Evolutionary conservation across 139 green algal species (phyloP).

Genomic region (Micromonas commoda): DNA sequence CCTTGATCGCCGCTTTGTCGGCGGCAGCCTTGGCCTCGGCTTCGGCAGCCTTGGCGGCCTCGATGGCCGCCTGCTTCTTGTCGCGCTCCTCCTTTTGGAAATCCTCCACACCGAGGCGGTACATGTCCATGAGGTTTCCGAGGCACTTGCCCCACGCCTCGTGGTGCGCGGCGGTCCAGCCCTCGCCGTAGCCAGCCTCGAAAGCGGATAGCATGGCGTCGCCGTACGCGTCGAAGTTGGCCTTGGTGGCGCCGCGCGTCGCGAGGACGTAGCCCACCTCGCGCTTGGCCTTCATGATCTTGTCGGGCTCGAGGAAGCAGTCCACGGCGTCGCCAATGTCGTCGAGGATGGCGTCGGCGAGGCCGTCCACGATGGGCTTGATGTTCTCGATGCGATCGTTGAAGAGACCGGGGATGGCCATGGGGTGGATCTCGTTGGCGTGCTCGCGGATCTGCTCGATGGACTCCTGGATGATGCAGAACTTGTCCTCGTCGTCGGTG

Average conservation of each 20-base stretch:
- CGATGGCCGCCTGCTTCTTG: neutral
- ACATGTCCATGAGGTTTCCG: neutral
- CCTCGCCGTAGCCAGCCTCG: neutral
- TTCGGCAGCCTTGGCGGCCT: neutral
- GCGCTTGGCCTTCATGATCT: neutral
- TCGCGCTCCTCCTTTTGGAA: no score
- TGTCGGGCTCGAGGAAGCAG: neutral
- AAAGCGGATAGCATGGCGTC: no score
- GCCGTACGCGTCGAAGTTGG: no score
- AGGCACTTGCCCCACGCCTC: neutral
- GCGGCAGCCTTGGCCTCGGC: neutral
- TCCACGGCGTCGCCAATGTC: neutral
- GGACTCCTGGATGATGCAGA: no score
- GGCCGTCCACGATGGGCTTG: neutral
- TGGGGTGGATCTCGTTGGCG: neutral
- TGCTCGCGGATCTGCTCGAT: neutral
- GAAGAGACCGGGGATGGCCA: neutral
- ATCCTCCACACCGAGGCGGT: neutral
- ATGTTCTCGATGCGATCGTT: neutral
- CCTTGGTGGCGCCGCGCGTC: no score
- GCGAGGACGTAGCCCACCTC: no score
- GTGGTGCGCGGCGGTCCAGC: neutral
- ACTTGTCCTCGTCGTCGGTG: no score
- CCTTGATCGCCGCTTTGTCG: neutral
- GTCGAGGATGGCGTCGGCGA: neutral